Percentiles rank a stretch among this genome's conserved stretches.
Evolutionary conservation across 371 early-diverging fungal species (phyloP).

Genomic region (Entomophthora muscae): DNA sequence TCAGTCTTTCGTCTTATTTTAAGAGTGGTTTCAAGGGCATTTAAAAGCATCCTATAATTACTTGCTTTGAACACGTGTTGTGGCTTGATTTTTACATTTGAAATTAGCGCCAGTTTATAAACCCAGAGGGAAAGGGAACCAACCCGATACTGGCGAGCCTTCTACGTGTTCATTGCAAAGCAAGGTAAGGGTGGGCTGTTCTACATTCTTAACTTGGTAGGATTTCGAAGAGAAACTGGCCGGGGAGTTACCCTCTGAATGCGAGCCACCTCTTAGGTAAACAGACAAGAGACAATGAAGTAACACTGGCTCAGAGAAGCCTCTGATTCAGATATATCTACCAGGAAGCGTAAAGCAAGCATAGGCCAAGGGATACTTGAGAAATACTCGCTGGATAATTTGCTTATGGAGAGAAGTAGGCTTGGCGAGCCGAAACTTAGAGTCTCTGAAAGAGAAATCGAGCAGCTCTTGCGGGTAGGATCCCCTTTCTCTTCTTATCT

Average conservation of each 20-base stretch:
- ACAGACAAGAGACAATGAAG: background rate
- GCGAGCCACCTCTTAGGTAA: background rate
- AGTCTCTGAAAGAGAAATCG: background rate
- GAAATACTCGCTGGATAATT: background rate
- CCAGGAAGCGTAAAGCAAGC: background rate
- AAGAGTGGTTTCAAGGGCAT: too few species aligned
- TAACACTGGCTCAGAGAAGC: background rate
- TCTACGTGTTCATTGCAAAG: background rate
- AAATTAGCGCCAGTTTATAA: too few species aligned
- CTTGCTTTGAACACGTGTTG: too few species aligned
- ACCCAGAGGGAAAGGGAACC: too few species aligned
- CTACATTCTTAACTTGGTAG: background rate
- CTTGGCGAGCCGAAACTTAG: background rate
- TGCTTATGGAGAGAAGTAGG: background rate
- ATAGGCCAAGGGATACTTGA: background rate
- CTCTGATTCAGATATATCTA: background rate
- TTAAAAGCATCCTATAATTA: too few species aligned
- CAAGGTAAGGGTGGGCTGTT: background rate
- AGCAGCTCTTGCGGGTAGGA: background rate
- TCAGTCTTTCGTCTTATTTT: too few species aligned
- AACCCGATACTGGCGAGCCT: too few species aligned
- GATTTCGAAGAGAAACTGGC: background rate
- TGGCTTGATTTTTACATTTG: too few species aligned
- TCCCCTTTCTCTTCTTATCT: background rate
- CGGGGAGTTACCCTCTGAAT: background rate